Evolutionary conservation across 805 yeast genomes (phyloP).

Genomic region (Maudiozyma pseudohumilis): DNA sequence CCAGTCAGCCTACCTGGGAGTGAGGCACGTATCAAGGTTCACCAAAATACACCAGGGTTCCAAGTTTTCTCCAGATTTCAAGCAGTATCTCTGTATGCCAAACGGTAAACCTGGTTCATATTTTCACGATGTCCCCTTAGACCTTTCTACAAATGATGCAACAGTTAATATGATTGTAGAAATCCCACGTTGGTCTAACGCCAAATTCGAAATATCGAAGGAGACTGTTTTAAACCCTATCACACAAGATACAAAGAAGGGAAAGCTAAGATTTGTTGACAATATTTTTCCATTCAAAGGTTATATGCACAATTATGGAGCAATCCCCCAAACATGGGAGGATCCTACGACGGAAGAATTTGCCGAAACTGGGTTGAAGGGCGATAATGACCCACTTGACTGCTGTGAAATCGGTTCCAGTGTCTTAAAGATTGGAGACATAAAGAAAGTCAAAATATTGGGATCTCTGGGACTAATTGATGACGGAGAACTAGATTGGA

Average conservation of each 20-base stretch:
- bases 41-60: conserved; percentile 26
- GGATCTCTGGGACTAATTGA: conserved; percentile 75
- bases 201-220: conserved; percentile 67
- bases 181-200: conserved; percentile 76
- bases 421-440: conserved; percentile 51
- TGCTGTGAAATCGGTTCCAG: conserved; percentile 78
- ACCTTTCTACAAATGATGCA: conserved; percentile 30
- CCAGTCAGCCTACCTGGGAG: background rate
- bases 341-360: conserved; percentile 51
- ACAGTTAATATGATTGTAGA: conserved; percentile 63
- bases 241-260: conserved; percentile 63
- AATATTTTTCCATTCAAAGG: conserved; percentile 79
- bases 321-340: conserved; percentile 94
- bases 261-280: conserved; percentile 62
- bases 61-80: conserved; percentile 32
- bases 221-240: conserved; percentile 60
- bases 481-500: conserved; percentile 98
- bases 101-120: conserved; percentile 45
- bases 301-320: conserved; percentile 81
- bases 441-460: conserved; percentile 56
- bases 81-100: conserved; percentile 35
- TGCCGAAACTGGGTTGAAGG: conserved; percentile 43
- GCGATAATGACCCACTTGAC: conserved; percentile 94
- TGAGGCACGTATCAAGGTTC: conserved; percentile 1
- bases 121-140: conserved; percentile 65